Percentiles rank a stretch among this genome's conserved stretches.
phyloP scores from a whole-genome alignment of 257 asterid species.

The Voacanga thouarsii region DNA sequence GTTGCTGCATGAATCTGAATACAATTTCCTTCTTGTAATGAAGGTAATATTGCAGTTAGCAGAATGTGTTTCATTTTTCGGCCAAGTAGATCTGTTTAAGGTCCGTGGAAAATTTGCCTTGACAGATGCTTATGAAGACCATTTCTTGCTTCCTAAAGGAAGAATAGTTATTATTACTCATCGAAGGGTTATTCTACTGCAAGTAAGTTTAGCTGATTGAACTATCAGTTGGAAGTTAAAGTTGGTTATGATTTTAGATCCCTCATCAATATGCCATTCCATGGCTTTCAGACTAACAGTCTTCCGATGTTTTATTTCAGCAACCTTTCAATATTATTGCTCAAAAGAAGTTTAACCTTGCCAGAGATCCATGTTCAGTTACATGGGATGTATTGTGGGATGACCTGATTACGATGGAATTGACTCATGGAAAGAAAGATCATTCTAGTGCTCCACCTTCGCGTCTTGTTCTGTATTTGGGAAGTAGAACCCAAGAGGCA shows the following conservation, averaged over 20 bases:
- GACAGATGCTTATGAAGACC: slow-evolving; percentile 95
- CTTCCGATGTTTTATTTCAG: slow-evolving; percentile 42
- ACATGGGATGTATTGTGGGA: slow-evolving; percentile 91
- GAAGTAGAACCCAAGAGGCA: slow-evolving; percentile 55
- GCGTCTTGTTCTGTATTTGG: slow-evolving; percentile 65
- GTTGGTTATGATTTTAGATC: neutral
- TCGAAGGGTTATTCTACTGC: slow-evolving; percentile 78
- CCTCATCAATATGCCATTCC: slow-evolving; percentile 5
- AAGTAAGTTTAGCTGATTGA: slow-evolving; percentile 47
- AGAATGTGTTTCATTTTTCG: slow-evolving; percentile 86
- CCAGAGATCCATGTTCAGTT: slow-evolving; percentile 94
- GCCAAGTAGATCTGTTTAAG: slow-evolving; percentile 89
- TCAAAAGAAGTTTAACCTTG: slow-evolving; percentile 87
- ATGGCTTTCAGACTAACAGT: slow-evolving; percentile 16
- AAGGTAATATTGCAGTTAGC: slow-evolving; percentile 88
- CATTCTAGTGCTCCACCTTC: slow-evolving; percentile 76
- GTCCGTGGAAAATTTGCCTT: slow-evolving; percentile 95
- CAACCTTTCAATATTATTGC: slow-evolving; percentile 88
- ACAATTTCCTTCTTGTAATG: slow-evolving; percentile 23
- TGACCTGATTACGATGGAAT: slow-evolving; percentile 77
- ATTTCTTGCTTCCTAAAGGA: slow-evolving; percentile 85
- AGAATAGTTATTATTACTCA: slow-evolving; percentile 75
- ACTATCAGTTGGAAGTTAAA: slow-evolving; percentile 1
- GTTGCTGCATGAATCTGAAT: slow-evolving; percentile 3
- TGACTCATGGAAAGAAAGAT: slow-evolving; percentile 83